Evolutionary conservation across 164 flowering plant species (phyloP), one percentile per base, ranked within the genome.

Genomic region (Macadamia tetraphylla): DNA sequence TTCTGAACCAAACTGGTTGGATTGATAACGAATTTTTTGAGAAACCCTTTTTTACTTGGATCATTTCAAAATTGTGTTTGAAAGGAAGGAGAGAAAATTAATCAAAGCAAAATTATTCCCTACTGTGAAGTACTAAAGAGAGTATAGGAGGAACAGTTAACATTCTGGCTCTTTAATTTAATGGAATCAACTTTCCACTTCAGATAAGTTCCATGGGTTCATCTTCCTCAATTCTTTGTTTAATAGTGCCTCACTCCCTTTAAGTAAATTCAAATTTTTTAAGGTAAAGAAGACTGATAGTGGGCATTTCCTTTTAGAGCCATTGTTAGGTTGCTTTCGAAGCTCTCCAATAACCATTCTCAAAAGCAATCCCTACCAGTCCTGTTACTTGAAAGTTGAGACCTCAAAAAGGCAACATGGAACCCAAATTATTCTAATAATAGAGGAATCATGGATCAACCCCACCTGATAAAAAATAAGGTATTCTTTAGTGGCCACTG

Each of bases 291-390:
- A 67, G 66, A 8, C 17, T 43, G 63, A 64, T 74, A 81, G 85
- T 84, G 87, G 87, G 87, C 70, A 82, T 82, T 81, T 79, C 78
- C 80, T 75, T 80, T 82, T 69, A 73, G 68, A 65, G 72, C 76
- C 83, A 74, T 73, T 74, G 35, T 17, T 74, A 18, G 29, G 60
- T 56, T 53, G 52, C 68, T 68, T 67, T 72, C 42, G 29, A 67
- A 58, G 17, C 62, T 23, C 67, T 63, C 31, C 18, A 6, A 29
- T 49, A 18, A 15, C 35, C 48, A 44, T 57, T 42, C 56, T 57
- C 17, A 63, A 67, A 72, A 68, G 67, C 59, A 66, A 61, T 18
- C 70, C 58, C 61, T 60, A 43, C 51, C 32, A 63, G 43, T 60
- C 60, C 51, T 68, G 58, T 65, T 64, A 32, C 12, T 40, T 69